phyloP scores from a whole-genome alignment of 2,329 filamentous ascomycete genomes.

The Periconia sp. region DNA sequence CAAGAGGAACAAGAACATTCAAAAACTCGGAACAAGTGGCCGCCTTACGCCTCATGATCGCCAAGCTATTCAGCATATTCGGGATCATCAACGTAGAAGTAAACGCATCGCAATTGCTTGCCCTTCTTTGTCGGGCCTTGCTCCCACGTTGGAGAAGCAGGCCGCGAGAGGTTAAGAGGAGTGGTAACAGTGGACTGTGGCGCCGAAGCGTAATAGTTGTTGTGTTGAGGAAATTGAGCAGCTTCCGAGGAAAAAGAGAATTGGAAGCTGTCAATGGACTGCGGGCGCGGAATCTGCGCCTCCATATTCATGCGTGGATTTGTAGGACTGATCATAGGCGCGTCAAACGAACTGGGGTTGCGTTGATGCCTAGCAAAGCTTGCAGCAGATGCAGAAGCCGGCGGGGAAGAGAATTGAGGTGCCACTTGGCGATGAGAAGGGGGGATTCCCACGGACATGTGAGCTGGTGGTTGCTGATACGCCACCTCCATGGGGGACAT shows the following conservation, averaged over 20 bases:
- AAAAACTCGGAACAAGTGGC: not conserved
- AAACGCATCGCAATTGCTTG: slow-evolving; percentile 13
- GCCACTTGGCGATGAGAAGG: not conserved
- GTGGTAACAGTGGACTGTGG: slow-evolving; percentile 23
- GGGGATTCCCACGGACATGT: not conserved
- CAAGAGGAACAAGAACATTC: too few species aligned
- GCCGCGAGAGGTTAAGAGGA: slow-evolving; percentile 19
- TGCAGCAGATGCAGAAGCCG: slow-evolving; percentile 10
- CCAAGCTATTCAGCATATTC: not conserved
- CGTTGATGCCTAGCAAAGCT: slow-evolving; percentile 21
- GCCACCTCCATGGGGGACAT: not conserved
- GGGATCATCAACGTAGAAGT: slow-evolving; percentile 11
- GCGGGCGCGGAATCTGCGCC: slow-evolving; percentile 25
- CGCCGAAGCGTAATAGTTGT: slow-evolving; percentile 27
- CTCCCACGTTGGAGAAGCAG: slow-evolving; percentile 33
- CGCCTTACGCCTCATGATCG: too few species aligned
- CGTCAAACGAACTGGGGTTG: slow-evolving; percentile 21
- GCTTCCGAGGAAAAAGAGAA: slow-evolving; percentile 1
- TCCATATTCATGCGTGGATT: slow-evolving; percentile 15
- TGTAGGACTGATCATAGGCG: slow-evolving; percentile 26
- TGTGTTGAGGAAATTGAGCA: slow-evolving; percentile 10
- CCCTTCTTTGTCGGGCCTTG: slow-evolving; percentile 29
- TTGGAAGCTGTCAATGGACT: slow-evolving; percentile 28
- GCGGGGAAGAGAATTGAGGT: slow-evolving; percentile 3
- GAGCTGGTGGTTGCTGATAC: not conserved